Conservation (phyloP, 345 rosid species). For the Odontarrhena argentea region DNA sequence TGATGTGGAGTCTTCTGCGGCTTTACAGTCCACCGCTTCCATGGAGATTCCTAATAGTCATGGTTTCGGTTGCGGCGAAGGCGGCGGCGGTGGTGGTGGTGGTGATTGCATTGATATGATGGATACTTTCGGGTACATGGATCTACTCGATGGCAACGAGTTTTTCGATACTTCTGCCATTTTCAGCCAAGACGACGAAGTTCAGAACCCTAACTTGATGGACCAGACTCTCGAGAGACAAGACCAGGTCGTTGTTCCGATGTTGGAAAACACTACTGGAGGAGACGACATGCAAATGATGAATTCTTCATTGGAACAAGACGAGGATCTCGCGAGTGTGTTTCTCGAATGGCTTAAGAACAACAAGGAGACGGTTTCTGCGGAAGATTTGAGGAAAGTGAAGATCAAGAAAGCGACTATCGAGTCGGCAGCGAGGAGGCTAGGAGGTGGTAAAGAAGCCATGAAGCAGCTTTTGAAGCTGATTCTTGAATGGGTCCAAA, state of each 20-base stretch:
- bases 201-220: slow-evolving; percentile 40
- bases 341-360: slow-evolving; percentile 88
- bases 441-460: slow-evolving; percentile 92
- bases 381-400: slow-evolving; percentile 84
- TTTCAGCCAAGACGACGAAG: slow-evolving; percentile 51
- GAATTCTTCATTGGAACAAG: slow-evolving; percentile 36
- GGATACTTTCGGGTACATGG: slow-evolving; percentile 87
- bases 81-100: slow-evolving; percentile 42
- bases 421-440: slow-evolving; percentile 78
- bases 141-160: slow-evolving; percentile 69
- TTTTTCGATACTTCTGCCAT: slow-evolving; percentile 72
- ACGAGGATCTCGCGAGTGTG: slow-evolving; percentile 80
- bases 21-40: slow-evolving; percentile 75
- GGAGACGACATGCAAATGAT: slow-evolving; percentile 40
- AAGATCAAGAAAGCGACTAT: slow-evolving; percentile 94
- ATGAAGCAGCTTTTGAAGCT: slow-evolving; percentile 92
- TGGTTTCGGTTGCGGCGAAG: slow-evolving; percentile 45
- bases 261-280: slow-evolving; percentile 34
- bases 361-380: slow-evolving; percentile 82
- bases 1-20: slow-evolving; percentile 38
- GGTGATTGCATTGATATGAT: slow-evolving; percentile 60
- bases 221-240: slow-evolving; percentile 36
- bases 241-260: slow-evolving; percentile 30
- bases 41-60: slow-evolving; percentile 57
- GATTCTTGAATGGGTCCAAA: slow-evolving; percentile 97